Evolutionary conservation across 805 yeast species (phyloP).

Genomic region (Metschnikowia shivogae): DNA sequence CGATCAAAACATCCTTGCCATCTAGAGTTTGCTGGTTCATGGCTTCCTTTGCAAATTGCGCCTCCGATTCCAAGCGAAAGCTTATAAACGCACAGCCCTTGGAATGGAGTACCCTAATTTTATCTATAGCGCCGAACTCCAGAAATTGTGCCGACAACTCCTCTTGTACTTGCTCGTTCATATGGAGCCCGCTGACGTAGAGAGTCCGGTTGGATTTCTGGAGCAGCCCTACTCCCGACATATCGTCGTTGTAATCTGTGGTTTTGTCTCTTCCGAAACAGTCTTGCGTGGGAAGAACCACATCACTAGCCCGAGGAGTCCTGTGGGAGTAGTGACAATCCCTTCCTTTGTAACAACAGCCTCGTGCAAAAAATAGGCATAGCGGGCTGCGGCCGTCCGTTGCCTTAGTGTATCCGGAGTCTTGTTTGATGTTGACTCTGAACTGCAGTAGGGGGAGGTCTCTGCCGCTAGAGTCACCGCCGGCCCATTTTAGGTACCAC

Average conservation of each 20-base stretch:
- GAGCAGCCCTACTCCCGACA: slow-evolving; percentile 91
- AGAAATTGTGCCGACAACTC: slow-evolving; percentile 45
- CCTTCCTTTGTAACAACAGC: slow-evolving; percentile 76
- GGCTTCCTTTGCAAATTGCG: slow-evolving; percentile 95
- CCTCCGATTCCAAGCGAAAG: slow-evolving; percentile 61
- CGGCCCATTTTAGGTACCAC: slow-evolving; percentile 90
- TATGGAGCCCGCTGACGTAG: slow-evolving; percentile 61
- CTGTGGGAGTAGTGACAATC: slow-evolving; percentile 77
- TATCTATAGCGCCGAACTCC: slow-evolving; percentile 73
- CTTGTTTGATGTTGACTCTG: slow-evolving; percentile 55
- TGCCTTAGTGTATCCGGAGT: slow-evolving; percentile 75
- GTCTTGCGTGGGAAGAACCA: slow-evolving; percentile 61
- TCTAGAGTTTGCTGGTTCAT: slow-evolving; percentile 79
- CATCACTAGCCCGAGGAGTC: slow-evolving; percentile 59
- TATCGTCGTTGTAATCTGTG: slow-evolving; percentile 79
- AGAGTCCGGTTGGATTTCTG: slow-evolving; percentile 65
- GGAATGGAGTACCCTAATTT: slow-evolving; percentile 54
- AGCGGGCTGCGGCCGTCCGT: slow-evolving; percentile 47
- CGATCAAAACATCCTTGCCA: slow-evolving; percentile 55
- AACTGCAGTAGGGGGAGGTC: slow-evolving; percentile 50
- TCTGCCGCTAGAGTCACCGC: slow-evolving; percentile 49
- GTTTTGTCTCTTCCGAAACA: slow-evolving; percentile 92
- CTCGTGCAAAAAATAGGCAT: slow-evolving; percentile 85
- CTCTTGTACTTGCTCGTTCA: slow-evolving; percentile 37
- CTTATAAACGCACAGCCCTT: slow-evolving; percentile 79